phyloP scores from a whole-genome alignment of 352 stramenopile genomes.

The Globisporangium emineosum region DNA sequence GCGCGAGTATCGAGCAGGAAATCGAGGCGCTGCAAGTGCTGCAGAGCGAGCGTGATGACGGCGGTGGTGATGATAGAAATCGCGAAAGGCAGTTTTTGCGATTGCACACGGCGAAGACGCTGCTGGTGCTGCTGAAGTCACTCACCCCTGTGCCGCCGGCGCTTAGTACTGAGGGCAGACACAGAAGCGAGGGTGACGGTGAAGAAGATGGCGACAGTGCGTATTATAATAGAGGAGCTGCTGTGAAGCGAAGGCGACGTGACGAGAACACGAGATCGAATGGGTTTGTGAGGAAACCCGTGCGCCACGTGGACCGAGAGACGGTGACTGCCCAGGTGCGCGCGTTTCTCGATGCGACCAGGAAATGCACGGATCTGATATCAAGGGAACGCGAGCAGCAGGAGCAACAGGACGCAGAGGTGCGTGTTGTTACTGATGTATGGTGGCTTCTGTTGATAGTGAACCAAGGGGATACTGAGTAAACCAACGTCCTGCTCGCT shows the following conservation, averaged over 20 bases:
- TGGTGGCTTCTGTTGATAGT: too few species aligned
- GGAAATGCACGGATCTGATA: constrained; percentile 53
- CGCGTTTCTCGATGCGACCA: constrained; percentile 30
- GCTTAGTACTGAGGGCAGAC: neutral
- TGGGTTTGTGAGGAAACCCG: neutral
- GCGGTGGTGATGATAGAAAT: neutral
- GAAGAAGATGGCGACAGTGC: neutral
- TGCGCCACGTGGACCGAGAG: constrained; percentile 3
- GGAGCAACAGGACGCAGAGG: constrained; percentile 81
- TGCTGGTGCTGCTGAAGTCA: constrained; percentile 17
- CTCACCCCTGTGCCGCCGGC: neutral
- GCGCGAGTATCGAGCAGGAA: constrained; percentile 23
- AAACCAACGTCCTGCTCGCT: neutral
- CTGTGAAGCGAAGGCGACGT: neutral
- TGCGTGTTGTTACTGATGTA: too few species aligned
- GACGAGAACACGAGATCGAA: neutral
- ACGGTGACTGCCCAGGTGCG: constrained; percentile 20
- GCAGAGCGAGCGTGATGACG: neutral
- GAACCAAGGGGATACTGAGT: neutral
- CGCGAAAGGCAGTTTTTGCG: constrained; percentile 3
- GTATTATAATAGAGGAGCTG: neutral
- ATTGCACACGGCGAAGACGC: constrained; percentile 11
- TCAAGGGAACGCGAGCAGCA: constrained; percentile 31
- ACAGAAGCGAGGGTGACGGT: constrained; percentile 2
- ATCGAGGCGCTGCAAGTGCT: constrained; percentile 7